These are phyloP conservation scores for Amesomyces nigricolor DNA, from an alignment of 2,329 filamentous ascomycete species.

Conservation along the genomic window DNA sequence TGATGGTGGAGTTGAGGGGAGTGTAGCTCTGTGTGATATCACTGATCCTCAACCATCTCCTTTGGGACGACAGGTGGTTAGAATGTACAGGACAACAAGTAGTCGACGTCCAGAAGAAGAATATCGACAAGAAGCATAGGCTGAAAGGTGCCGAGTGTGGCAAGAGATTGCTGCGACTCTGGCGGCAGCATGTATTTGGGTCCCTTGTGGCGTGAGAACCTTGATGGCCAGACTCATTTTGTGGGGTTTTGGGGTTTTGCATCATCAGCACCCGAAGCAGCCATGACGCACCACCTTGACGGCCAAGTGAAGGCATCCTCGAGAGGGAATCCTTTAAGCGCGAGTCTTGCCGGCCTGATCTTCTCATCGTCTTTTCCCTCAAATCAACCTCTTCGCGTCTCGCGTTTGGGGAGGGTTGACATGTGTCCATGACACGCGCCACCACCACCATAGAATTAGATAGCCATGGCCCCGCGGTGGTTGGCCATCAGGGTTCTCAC, in stretches of 20 bases:
- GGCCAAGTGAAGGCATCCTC: background rate
- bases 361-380: too few relatives aligned
- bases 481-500: slow-evolving; percentile 14
- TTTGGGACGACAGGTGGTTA: too few relatives aligned
- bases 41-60: too few relatives aligned
- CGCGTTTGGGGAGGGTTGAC: too few relatives aligned
- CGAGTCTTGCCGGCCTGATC: too few relatives aligned
- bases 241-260: background rate
- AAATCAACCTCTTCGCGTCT: too few relatives aligned
- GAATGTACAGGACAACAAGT: too few relatives aligned
- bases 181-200: background rate
- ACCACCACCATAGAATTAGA: background rate
- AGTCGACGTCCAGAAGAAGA: too few relatives aligned
- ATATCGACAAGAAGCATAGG: too few relatives aligned
- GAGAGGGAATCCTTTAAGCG: background rate
- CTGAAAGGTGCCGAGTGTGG: background rate
- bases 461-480: background rate
- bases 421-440: background rate
- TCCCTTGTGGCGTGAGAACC: slow-evolving; percentile 1
- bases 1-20: too few relatives aligned
- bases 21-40: too few relatives aligned
- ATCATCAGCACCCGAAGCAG: slow-evolving; percentile 5
- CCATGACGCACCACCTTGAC: background rate
- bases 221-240: slow-evolving; percentile 5
- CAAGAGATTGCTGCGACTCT: background rate